These are phyloP conservation scores for Penicillium sp. DNA, from an alignment of 2,329 filamentous ascomycete genomes.

Conservation along the genomic window DNA sequence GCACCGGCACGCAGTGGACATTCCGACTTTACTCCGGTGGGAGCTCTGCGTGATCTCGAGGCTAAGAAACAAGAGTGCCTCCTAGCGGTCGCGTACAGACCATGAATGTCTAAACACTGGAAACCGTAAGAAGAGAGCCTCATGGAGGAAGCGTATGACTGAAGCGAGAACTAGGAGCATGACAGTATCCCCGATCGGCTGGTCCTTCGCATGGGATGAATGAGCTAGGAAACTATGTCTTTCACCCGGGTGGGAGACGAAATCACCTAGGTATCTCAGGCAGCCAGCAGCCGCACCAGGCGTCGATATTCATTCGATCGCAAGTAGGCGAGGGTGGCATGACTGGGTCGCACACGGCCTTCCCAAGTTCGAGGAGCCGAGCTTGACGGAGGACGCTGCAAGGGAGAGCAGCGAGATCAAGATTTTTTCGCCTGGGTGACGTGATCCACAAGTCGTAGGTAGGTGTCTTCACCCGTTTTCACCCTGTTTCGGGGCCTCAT, in stretches of 20 bases:
- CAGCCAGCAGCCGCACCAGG: conserved; percentile 18
- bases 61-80: conserved; percentile 10
- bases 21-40: conserved; percentile 18
- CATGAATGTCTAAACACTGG: conserved; percentile 26
- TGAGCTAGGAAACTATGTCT: conserved; percentile 18
- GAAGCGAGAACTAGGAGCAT: conserved; percentile 9
- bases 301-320: conserved; percentile 23
- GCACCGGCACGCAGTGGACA: conserved; percentile 22
- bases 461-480: too few relatives aligned
- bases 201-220: conserved; percentile 14
- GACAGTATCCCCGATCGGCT: conserved; percentile 14
- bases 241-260: conserved; percentile 15
- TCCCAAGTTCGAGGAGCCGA: conserved; percentile 49
- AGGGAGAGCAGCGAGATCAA: conserved; percentile 57
- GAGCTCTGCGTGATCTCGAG: conserved; percentile 7
- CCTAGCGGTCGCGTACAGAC: conserved; percentile 12
- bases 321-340: conserved; percentile 10
- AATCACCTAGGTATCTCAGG: conserved; percentile 16
- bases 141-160: conserved; percentile 26
- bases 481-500: too few relatives aligned
- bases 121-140: conserved; percentile 22
- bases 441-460: too few relatives aligned
- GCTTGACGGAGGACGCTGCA: conserved; percentile 35
- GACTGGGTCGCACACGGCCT: conserved; percentile 51
- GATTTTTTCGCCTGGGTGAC: conserved; percentile 33